Evolutionary conservation across 2,329 filamentous ascomycete genomes (phyloP).

Genomic region (Colletotrichum acutatum): DNA sequence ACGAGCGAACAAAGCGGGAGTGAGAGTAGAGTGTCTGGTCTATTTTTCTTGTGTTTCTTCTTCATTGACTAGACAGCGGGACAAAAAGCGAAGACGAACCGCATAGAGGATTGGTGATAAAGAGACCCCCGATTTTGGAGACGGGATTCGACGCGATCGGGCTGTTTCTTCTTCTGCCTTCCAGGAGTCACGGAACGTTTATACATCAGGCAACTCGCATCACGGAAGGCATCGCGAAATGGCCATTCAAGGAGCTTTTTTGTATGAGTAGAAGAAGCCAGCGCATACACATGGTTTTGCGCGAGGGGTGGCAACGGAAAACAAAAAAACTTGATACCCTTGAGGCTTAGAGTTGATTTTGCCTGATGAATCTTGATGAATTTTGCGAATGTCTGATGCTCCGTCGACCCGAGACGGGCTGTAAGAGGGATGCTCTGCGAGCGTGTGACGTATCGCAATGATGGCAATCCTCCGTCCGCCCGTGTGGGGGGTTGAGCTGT

Average conservation of each 20-base stretch:
- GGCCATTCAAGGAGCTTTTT: conserved; percentile 19
- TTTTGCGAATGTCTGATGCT: neutral
- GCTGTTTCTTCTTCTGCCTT: neutral
- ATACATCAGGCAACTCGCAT: conserved; percentile 11
- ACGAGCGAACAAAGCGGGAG: neutral
- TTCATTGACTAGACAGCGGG: conserved; percentile 1
- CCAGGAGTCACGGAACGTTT: conserved; percentile 12
- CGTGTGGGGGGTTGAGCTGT: neutral
- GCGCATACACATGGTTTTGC: neutral
- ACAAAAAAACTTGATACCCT: conserved; percentile 26
- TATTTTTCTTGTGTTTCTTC: neutral
- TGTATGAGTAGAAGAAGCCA: conserved; percentile 25
- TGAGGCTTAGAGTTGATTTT: neutral
- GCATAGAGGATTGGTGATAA: neutral
- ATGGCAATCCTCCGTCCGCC: conserved; percentile 17
- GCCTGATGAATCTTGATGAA: neutral
- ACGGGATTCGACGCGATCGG: neutral
- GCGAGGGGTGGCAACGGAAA: conserved; percentile 18
- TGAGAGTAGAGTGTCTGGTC: neutral
- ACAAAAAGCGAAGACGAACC: neutral
- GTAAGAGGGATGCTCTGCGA: too few species aligned
- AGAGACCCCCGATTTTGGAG: neutral
- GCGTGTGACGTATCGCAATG: neutral
- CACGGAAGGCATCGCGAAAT: conserved; percentile 22
- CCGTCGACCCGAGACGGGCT: neutral